Base-by-base conservation (phyloP, 2,329 filamentous ascomycete genomes). In the Leptographium flavum region DNA sequence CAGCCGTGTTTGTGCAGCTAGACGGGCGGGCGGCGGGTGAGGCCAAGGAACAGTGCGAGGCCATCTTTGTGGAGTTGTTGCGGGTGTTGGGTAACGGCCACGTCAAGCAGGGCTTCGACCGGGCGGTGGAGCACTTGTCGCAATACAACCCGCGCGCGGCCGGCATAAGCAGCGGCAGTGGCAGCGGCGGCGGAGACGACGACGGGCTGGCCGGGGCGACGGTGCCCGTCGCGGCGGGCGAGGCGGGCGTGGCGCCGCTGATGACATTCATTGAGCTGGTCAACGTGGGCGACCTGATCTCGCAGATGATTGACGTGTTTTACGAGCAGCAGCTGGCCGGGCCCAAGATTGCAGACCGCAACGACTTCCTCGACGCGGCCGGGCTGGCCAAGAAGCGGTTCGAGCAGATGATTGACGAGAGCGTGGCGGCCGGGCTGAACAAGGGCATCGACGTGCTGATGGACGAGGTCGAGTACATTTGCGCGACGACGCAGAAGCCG, bases 251-350 rank as follows among this genome's bases (percentile, higher is more conserved):
- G 8, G 87, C 87, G 45, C 92, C 92, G 2, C 73, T 98, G 4
- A 87, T 95, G 39, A 95, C 86, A 1, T 98, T 98, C 56, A 78
- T 98, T 49, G 92, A 98, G 64, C 75, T 98, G 25, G 92, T 98
- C 60, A 98, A 98, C 58, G 90, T 98, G 1, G 92, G 92, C 47
- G 92, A 98, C 60, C 71, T 98, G 47, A 98, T 98, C 55, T 87
- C 93, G 48, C 92, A 98, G 61, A 98, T 98, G 92, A 79, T 98
- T 47, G 92, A 98, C 59, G 87, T 98, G 30, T 98, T 98, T 60
- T 98, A 94, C 63, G 84, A 94, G 59, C 92, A 96, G 64, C 92
- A 98, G 64, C 74, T 98, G 25, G 79, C 87, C 6, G 75, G 78
- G 1, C 76, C 83, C 14, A 84, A 84, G 55, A 79, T 98, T 44